Conservation (phyloP, 2,329 filamentous ascomycete genomes). For the Ustulina deusta region DNA sequence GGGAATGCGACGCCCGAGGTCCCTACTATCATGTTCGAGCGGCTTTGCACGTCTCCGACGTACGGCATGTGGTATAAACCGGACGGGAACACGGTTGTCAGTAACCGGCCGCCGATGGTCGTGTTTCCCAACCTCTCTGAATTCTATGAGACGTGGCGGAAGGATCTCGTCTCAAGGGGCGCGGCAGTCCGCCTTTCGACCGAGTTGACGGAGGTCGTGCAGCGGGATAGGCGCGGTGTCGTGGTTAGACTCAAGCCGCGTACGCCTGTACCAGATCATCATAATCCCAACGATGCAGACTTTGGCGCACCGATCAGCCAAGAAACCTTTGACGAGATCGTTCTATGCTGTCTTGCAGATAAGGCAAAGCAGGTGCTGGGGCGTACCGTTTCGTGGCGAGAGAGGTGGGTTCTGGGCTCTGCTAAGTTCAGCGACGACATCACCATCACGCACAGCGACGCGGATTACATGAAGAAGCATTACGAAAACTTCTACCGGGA, state of each 20-base stretch:
- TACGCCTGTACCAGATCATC: conserved; percentile 50
- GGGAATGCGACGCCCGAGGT: conserved; percentile 53
- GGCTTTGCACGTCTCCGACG: conserved; percentile 58
- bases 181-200: conserved; percentile 66
- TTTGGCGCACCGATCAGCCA: conserved; percentile 56
- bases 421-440: conserved; percentile 78
- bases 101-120: conserved; percentile 68
- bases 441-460: conserved; percentile 76
- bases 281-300: conserved; percentile 51
- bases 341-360: conserved; percentile 74
- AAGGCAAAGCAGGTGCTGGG: conserved; percentile 72
- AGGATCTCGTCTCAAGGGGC: conserved; percentile 60
- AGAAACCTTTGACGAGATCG: conserved; percentile 73
- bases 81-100: conserved; percentile 49
- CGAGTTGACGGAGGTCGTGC: conserved; percentile 62
- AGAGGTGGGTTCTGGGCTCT: conserved; percentile 76
- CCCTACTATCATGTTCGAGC: conserved; percentile 52
- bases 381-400: conserved; percentile 67
- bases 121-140: conserved; percentile 68
- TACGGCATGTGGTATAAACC: conserved; percentile 70
- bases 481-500: conserved; percentile 72
- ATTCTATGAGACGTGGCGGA: conserved; percentile 66
- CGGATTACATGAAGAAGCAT: conserved; percentile 73
- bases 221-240: conserved; percentile 63
- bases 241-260: conserved; percentile 58